Evolutionary conservation across 2,329 filamentous ascomycete species (phyloP).

Genomic region (Fusarium secorum): DNA sequence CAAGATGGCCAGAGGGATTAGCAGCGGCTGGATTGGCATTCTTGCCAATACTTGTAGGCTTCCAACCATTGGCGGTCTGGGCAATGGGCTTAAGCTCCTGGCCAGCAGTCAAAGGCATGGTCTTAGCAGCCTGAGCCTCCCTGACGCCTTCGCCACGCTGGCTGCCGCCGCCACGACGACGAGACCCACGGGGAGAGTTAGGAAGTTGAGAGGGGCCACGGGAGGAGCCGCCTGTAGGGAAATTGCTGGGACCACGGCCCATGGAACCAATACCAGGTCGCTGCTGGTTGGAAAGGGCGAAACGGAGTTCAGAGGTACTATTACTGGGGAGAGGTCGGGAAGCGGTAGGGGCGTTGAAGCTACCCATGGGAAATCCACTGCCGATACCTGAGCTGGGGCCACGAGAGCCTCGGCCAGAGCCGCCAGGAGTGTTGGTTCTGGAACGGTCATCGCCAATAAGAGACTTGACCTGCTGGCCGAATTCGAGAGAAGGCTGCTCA

Average conservation of each 20-base stretch:
- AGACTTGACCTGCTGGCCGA: constrained; percentile 88
- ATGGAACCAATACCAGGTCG: constrained; percentile 48
- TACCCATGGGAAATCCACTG: constrained; percentile 70
- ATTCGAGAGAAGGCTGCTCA: constrained; percentile 94
- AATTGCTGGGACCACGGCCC: constrained; percentile 58
- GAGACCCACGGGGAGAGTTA: constrained; percentile 67
- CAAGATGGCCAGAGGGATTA: constrained; percentile 67
- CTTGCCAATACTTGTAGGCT: constrained; percentile 74
- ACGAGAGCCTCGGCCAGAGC: constrained; percentile 23
- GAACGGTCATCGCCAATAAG: constrained; percentile 78
- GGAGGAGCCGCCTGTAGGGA: constrained; percentile 71
- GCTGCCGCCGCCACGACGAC: constrained; percentile 53
- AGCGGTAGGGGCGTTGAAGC: constrained; percentile 62
- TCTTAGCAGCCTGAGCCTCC: constrained; percentile 78
- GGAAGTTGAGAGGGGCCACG: constrained; percentile 44
- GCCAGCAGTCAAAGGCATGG: constrained; percentile 89
- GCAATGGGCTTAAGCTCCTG: constrained; percentile 83
- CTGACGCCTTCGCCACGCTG: constrained; percentile 65
- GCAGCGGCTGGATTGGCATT: constrained; percentile 49
- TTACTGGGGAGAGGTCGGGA: constrained; percentile 72
- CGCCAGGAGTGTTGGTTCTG: constrained; percentile 35
- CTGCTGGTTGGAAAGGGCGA: constrained; percentile 64
- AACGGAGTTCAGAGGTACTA: constrained; percentile 80
- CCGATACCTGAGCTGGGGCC: constrained; percentile 38
- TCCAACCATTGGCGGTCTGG: constrained; percentile 82